These are phyloP conservation scores for Dalbergia cultrata DNA, from an alignment of 306 rosid species.

Conservation along the genomic window DNA sequence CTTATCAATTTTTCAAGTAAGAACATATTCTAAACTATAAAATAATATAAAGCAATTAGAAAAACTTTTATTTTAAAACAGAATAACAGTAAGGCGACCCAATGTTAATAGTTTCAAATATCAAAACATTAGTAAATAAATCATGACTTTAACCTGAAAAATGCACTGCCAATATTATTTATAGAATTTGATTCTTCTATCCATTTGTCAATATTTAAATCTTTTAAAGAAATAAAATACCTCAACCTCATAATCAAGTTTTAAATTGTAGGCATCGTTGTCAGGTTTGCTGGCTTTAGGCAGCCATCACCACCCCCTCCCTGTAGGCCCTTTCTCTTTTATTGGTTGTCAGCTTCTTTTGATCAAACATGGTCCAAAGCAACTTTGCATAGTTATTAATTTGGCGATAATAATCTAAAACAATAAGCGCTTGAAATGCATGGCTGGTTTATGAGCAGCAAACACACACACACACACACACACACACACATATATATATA, in stretches of 20 bases:
- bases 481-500: too few species aligned
- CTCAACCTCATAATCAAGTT: background rate
- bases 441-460: background rate
- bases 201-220: background rate
- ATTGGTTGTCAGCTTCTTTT: constrained; percentile 31
- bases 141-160: background rate
- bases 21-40: too few species aligned
- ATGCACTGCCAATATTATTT: background rate
- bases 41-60: too few species aligned
- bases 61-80: too few species aligned
- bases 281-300: constrained; percentile 23
- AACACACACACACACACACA: too few species aligned
- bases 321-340: background rate
- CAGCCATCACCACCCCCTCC: constrained; percentile 1
- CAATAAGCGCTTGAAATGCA: constrained; percentile 25
- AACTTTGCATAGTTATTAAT: constrained; percentile 23
- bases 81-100: too few species aligned
- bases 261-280: background rate
- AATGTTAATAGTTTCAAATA: too few species aligned
- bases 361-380: constrained; percentile 29
- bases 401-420: background rate
- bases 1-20: too few species aligned
- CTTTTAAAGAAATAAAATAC: background rate
- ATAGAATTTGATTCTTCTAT: constrained; percentile 1
- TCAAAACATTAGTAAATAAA: background rate